Base-by-base conservation (phyloP, 163 green algal genomes). In the Prototheca wickerhamii region DNA sequence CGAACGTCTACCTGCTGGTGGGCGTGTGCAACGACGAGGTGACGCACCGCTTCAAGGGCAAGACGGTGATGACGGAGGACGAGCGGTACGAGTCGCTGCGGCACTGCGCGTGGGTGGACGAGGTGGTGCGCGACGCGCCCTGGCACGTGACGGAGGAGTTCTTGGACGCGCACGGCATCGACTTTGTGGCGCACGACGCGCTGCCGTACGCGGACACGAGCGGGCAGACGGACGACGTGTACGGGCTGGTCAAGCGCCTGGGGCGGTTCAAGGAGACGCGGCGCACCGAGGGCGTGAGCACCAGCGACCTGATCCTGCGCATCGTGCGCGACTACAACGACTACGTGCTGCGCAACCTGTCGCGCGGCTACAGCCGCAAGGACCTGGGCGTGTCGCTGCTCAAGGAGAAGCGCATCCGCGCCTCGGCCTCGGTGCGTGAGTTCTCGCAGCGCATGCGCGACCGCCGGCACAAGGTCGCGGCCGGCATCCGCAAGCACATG, bases 31-130 rank as follows among this genome's bases (percentile, higher is more conserved):
- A 71, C 58, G 89, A 96, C 53, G 79, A 69, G 10, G 46, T 87
- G 10, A 96, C 89, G 2, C 79, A 90, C 63, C 73, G 72, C 34
- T 89, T 87, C 77, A 96, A 96, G 73, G 89, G 89, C 51, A 91
- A 94, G 65, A 95, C 89, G 15, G 89, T 96, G 32, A 80, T 96
- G 63, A 90, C 68, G 29, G 86, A 96, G 28, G 60, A 85, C 4
- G 89, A 96, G 67, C 69, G 89, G 35, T 94, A 92, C 64, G 88
- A 95, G 78, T 82, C 76, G 28, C 58, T 96, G 43, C 72, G 88
- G 32, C 88, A 96, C 67, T 96, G 88, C 88, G 90, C 84, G 66
- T 96, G 89, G 89, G 89, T 96, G 59, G 89, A 96, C 61, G 85
- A 96, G 71, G 83, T 96, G 4, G 34, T 96, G 0, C 67, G 55